phyloP scores from a whole-genome alignment of 352 stramenopile species.

The Globisporangium ultimum region DNA sequence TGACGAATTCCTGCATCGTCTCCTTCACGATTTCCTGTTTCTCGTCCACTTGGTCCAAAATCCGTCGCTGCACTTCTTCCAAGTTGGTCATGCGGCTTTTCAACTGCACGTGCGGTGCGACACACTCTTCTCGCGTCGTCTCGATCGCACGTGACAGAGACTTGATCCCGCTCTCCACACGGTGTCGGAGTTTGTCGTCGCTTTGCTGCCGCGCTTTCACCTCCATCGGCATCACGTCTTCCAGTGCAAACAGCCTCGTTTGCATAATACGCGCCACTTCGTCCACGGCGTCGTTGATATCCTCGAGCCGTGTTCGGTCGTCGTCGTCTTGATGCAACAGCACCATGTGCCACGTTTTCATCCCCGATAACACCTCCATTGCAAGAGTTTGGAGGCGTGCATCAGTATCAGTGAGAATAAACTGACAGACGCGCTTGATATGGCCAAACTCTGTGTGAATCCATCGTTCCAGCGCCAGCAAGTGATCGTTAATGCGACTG shows the following conservation, averaged over 20 bases:
- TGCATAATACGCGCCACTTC: slow-evolving; percentile 41
- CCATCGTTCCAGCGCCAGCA: slow-evolving; percentile 55
- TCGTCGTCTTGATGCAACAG: slow-evolving; percentile 39
- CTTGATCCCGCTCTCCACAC: slow-evolving; percentile 43
- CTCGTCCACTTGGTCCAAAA: slow-evolving; percentile 14
- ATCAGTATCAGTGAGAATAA: slow-evolving; percentile 32
- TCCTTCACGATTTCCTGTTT: slow-evolving; percentile 26
- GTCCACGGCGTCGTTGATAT: slow-evolving; percentile 24
- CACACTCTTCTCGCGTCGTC: slow-evolving; percentile 21
- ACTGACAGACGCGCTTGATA: slow-evolving; percentile 52
- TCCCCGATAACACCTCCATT: slow-evolving; percentile 24
- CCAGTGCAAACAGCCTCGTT: slow-evolving; percentile 41
- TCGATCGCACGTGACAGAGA: slow-evolving; percentile 29
- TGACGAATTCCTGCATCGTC: slow-evolving; percentile 25
- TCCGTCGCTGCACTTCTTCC: slow-evolving; percentile 18
- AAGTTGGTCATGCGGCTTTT: slow-evolving; percentile 27
- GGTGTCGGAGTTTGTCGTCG: slow-evolving; percentile 46
- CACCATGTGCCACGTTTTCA: slow-evolving; percentile 27
- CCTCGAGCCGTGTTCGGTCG: slow-evolving; percentile 17
- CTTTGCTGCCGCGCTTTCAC: slow-evolving; percentile 54
- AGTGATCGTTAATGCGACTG: slow-evolving; percentile 50
- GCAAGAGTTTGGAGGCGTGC: slow-evolving; percentile 31
- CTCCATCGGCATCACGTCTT: slow-evolving; percentile 64
- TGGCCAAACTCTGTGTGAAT: slow-evolving; percentile 43
- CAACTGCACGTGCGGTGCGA: slow-evolving; percentile 17